These are phyloP conservation scores for Amniculicola lignicola DNA, from an alignment of 495 filamentous ascomycete species.

Conservation along the genomic window DNA sequence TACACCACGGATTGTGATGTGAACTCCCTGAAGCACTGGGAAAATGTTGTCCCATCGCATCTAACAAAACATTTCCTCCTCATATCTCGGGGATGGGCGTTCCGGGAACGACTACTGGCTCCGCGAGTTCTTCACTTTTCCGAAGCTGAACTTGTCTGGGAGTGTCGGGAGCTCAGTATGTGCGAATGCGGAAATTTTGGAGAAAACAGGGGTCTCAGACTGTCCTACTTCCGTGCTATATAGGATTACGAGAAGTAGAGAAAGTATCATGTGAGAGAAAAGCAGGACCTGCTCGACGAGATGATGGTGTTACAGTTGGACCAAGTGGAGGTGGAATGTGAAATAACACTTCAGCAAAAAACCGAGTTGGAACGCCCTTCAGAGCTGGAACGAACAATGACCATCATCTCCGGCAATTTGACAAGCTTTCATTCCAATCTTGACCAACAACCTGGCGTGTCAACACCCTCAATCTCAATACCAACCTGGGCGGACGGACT, in stretches of 20 bases:
- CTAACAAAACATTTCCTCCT: conserved; percentile 1
- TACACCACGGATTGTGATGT: neutral
- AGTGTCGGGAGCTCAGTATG: neutral
- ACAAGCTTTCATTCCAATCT: neutral
- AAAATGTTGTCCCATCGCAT: neutral
- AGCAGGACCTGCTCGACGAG: neutral
- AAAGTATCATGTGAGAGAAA: neutral
- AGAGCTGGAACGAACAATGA: neutral
- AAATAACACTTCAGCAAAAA: neutral
- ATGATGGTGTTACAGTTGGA: neutral
- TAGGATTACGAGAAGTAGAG: neutral
- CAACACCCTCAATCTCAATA: conserved; percentile 4
- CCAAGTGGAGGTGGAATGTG: neutral
- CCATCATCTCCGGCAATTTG: conserved; percentile 1
- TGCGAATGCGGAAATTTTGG: conserved; percentile 15
- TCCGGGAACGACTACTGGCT: conserved; percentile 7
- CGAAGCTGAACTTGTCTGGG: conserved; percentile 3
- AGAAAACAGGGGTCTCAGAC: neutral
- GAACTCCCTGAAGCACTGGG: conserved; percentile 7
- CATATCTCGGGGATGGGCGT: conserved; percentile 3
- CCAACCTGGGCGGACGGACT: neutral
- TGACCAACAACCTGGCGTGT: conserved; percentile 14
- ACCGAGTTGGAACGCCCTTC: neutral
- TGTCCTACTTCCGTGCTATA: neutral
- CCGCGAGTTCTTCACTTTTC: conserved; percentile 6